Evolutionary conservation across 1,284 basidiomycete genomes (phyloP).

Genomic region (Sparassis latifolia): DNA sequence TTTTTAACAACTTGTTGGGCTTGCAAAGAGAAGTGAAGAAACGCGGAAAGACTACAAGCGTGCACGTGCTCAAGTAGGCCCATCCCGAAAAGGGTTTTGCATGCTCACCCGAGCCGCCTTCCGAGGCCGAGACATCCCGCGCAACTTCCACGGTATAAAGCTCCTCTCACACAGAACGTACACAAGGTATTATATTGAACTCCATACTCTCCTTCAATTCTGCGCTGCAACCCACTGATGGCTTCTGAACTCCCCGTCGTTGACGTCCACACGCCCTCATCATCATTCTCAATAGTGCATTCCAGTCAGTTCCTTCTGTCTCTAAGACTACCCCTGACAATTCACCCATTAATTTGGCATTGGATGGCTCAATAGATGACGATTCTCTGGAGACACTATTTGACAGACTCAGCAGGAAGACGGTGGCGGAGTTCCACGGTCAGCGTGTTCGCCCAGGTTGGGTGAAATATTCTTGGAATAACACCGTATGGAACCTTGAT

Average conservation of each 20-base stretch:
- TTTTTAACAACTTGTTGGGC: conserved; percentile 8
- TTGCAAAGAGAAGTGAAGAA: too few relatives aligned
- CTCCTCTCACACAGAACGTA: too few relatives aligned
- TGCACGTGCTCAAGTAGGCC: too few relatives aligned
- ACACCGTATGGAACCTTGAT: conserved; percentile 72
- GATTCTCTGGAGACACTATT: conserved; percentile 57
- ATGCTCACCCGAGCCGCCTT: too few relatives aligned
- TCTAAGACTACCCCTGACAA: too few relatives aligned
- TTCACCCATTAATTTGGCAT: neutral
- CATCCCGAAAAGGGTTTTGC: too few relatives aligned
- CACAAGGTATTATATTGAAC: too few relatives aligned
- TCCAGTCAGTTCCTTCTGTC: conserved; percentile 37
- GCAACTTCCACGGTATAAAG: too few relatives aligned
- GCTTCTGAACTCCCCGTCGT: conserved; percentile 37
- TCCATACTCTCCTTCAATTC: too few relatives aligned
- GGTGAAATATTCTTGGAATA: conserved; percentile 75
- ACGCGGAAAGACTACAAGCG: too few relatives aligned
- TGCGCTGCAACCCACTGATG: conserved; percentile 1
- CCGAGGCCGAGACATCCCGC: too few relatives aligned
- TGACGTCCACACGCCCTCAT: conserved; percentile 66
- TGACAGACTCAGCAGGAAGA: conserved; percentile 64
- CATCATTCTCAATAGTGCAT: conserved; percentile 68
- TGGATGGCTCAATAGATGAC: conserved; percentile 42
- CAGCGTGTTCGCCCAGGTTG: conserved; percentile 63
- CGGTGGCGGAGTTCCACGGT: conserved; percentile 45